These are phyloP conservation scores for Ophiostoma angusticollis DNA, from an alignment of 2,329 filamentous ascomycete genomes.

Conservation along the genomic window DNA sequence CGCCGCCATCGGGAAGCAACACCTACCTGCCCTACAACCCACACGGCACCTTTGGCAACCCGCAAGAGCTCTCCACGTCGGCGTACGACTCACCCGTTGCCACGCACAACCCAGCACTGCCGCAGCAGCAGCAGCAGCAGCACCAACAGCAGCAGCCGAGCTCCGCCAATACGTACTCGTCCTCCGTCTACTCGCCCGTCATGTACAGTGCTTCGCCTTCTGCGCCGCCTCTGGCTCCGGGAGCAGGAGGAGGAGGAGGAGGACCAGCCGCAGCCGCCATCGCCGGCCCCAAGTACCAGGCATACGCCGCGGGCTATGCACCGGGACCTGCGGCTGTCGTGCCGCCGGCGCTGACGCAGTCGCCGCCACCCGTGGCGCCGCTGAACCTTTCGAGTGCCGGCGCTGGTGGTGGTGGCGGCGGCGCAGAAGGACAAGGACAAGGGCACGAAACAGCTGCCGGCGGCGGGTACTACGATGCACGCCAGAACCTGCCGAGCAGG, in stretches of 20 bases:
- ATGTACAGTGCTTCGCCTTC: neutral
- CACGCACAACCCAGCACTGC: conserved; percentile 37
- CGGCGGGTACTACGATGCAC: conserved; percentile 26
- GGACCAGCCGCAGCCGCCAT: no score
- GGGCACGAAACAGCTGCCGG: no score
- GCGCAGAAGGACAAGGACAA: no score
- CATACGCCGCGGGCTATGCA: conserved; percentile 14
- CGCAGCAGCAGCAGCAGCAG: neutral
- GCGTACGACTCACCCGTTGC: conserved; percentile 63
- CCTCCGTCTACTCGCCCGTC: conserved; percentile 32
- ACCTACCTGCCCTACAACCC: conserved; percentile 35
- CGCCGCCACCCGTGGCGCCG: conserved; percentile 29
- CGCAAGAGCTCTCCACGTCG: conserved; percentile 67
- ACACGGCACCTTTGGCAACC: conserved; percentile 54
- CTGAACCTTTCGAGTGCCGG: conserved; percentile 27
- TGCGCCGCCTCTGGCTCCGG: no score
- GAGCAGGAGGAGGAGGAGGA: no score
- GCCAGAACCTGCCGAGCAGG: conserved; percentile 31
- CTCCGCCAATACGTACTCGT: conserved; percentile 31
- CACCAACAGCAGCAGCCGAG: conserved; percentile 12
- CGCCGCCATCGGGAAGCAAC: conserved; percentile 22
- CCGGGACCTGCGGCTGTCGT: conserved; percentile 23
- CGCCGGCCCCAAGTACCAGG: no score
- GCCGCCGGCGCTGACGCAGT: conserved; percentile 19
- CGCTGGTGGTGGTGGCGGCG: conserved; percentile 1